Percentiles rank a stretch among this genome's conserved stretches.
Conservation (phyloP, 2,329 filamentous ascomycete genomes). For the Fusarium sacchari region DNA sequence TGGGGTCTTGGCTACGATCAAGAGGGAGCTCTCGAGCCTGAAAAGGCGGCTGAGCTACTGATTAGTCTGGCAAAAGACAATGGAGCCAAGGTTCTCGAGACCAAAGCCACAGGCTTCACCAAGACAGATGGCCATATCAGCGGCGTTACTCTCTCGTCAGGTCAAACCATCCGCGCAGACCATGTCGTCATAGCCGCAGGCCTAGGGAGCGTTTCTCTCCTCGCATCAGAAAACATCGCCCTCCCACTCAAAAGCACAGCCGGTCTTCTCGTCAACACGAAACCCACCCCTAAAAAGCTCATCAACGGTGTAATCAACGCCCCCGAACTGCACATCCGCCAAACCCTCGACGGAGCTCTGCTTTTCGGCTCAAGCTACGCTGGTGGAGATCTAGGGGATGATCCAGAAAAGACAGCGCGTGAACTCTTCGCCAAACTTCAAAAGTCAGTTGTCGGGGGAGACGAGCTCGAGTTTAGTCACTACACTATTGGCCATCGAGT, state of each 20-base stretch:
- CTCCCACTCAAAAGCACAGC: background rate
- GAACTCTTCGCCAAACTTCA: constrained; percentile 8
- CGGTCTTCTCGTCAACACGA: constrained; percentile 18
- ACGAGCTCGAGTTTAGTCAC: constrained; percentile 8
- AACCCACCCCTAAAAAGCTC: background rate
- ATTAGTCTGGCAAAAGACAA: background rate
- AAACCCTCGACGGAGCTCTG: constrained; percentile 3
- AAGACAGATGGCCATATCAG: background rate
- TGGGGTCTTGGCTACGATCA: constrained; percentile 15
- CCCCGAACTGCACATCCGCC: constrained; percentile 8
- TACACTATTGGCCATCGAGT: constrained; percentile 12
- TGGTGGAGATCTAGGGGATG: background rate
- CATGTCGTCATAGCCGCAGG: constrained; percentile 21
- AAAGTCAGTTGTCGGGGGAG: background rate
- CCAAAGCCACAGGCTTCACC: background rate
- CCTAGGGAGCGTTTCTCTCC: constrained; percentile 12
- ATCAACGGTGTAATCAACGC: constrained; percentile 5
- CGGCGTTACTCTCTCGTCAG: constrained; percentile 4
- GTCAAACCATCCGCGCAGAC: background rate
- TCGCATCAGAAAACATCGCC: background rate
- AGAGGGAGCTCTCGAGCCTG: constrained; percentile 19
- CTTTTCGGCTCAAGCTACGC: constrained; percentile 8
- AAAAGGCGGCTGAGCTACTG: constrained; percentile 2
- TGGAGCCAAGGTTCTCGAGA: background rate
- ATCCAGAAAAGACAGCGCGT: constrained; percentile 13